A percentile compares a stretch with the other conserved stretches of the same genome.
Conservation (phyloP, 2,329 filamentous ascomycete species). For the Fusarium sp. region DNA sequence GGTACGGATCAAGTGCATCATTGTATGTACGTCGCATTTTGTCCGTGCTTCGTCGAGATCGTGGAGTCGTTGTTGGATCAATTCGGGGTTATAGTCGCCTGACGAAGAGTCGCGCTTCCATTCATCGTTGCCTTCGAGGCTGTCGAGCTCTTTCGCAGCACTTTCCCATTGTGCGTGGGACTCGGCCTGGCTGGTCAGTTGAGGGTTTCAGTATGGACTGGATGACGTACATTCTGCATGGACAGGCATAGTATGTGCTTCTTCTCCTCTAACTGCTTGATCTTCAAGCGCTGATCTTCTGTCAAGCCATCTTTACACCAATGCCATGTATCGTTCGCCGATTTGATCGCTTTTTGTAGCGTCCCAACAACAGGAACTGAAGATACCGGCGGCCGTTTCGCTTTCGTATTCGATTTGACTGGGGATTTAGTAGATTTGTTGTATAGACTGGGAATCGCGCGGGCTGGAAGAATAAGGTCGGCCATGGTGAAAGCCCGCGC, state of each 20-base stretch:
- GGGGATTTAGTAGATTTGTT: conserved; percentile 26
- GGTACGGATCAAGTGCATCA: conserved; percentile 86
- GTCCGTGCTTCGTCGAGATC: conserved; percentile 80
- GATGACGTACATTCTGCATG: conserved; percentile 71
- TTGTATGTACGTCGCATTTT: conserved; percentile 77
- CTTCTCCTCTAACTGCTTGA: conserved; percentile 64
- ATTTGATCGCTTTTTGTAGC: conserved; percentile 51
- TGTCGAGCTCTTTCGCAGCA: conserved; percentile 81
- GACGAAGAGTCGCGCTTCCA: conserved; percentile 78
- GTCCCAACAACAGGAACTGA: conserved; percentile 40
- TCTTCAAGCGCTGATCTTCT: conserved; percentile 61
- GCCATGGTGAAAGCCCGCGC: conserved; percentile 39
- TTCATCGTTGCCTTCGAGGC: conserved; percentile 80
- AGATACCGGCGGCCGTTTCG: conserved; percentile 33
- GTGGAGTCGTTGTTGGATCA: conserved; percentile 76
- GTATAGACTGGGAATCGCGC: conserved; percentile 39
- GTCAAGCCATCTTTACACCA: conserved; percentile 66
- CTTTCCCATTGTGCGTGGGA: conserved; percentile 78
- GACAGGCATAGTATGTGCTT: conserved; percentile 72
- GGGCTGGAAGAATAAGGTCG: conserved; percentile 46
- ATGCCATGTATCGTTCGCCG: conserved; percentile 56
- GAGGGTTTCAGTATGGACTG: not conserved
- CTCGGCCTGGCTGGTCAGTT: conserved; percentile 65
- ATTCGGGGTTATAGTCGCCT: conserved; percentile 76
- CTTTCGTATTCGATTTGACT: conserved; percentile 42